These are phyloP conservation scores for Daldinia eschscholtzii DNA, from an alignment of 2,329 filamentous ascomycete species.

Conservation along the genomic window DNA sequence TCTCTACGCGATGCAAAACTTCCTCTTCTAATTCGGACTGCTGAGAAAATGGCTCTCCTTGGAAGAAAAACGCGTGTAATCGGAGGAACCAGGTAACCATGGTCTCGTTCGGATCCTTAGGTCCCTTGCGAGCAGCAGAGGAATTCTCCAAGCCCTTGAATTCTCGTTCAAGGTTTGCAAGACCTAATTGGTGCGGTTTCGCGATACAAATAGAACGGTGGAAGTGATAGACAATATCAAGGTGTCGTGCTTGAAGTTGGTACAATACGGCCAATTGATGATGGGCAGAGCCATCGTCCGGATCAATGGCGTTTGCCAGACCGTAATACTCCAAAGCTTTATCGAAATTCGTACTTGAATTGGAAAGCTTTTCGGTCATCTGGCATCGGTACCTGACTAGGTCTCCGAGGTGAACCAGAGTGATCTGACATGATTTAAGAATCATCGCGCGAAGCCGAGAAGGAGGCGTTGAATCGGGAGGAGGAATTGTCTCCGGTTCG, in stretches of 20 bases:
- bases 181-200: conserved; percentile 79
- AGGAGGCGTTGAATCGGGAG: conserved; percentile 58
- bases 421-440: conserved; percentile 81
- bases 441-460: conserved; percentile 68
- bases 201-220: conserved; percentile 84
- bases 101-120: conserved; percentile 70
- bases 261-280: conserved; percentile 93
- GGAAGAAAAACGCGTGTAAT: conserved; percentile 86
- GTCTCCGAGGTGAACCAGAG: conserved; percentile 89
- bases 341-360: conserved; percentile 78
- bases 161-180: conserved; percentile 81
- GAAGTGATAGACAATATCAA: conserved; percentile 89
- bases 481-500: conserved; percentile 58
- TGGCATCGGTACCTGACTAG: conserved; percentile 87
- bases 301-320: conserved; percentile 82
- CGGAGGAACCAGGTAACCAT: conserved; percentile 86
- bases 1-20: conserved; percentile 81
- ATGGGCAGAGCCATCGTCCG: conserved; percentile 83
- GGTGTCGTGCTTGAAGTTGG: conserved; percentile 80
- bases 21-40: conserved; percentile 88
- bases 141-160: conserved; percentile 70
- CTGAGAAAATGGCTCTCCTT: conserved; percentile 78
- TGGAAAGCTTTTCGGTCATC: conserved; percentile 72
- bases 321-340: conserved; percentile 86
- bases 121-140: conserved; percentile 51